A percentile compares a stretch with the other conserved stretches of the same genome.
These are phyloP conservation scores for Daldinia sp. DNA, from an alignment of 2,329 filamentous ascomycete genomes.

Conservation along the genomic window DNA sequence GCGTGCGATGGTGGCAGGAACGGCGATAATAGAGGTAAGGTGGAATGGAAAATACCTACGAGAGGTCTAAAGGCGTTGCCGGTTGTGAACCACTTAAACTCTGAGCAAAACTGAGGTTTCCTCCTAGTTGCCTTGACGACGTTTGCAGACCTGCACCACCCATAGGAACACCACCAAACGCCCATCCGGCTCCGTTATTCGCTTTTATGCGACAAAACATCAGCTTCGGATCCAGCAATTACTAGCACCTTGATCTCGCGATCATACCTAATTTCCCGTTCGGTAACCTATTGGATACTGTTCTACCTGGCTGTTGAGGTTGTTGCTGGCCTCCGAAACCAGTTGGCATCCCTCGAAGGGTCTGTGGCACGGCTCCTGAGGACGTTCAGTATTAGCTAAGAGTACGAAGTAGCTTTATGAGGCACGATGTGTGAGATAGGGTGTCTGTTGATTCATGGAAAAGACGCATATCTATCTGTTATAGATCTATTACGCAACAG, in stretches of 20 bases:
- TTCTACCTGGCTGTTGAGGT: constrained; percentile 66
- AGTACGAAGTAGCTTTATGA: constrained; percentile 35
- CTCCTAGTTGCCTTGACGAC: constrained; percentile 65
- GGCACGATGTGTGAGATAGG: constrained; percentile 17
- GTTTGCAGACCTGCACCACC: constrained; percentile 66
- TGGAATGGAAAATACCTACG: constrained; percentile 65
- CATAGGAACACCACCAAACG: constrained; percentile 73
- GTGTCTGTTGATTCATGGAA: constrained; percentile 15
- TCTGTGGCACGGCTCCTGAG: constrained; percentile 70
- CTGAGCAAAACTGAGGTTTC: constrained; percentile 75
- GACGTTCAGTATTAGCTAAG: constrained; percentile 53
- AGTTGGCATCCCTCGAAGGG: constrained; percentile 71
- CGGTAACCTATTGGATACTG: constrained; percentile 70
- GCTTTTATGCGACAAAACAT: constrained; percentile 52
- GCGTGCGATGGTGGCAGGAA: not conserved
- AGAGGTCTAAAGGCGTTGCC: constrained; percentile 71
- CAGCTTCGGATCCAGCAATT: constrained; percentile 42
- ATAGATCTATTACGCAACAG: constrained; percentile 15
- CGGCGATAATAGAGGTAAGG: constrained; percentile 16
- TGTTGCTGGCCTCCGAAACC: constrained; percentile 71
- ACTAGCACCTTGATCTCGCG: constrained; percentile 22
- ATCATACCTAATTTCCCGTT: constrained; percentile 74
- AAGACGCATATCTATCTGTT: constrained; percentile 15
- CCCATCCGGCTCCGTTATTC: constrained; percentile 69
- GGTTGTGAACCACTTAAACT: constrained; percentile 73